Conservation (phyloP, 176 grass and related monocot species). For the Stipa capillata region DNA sequence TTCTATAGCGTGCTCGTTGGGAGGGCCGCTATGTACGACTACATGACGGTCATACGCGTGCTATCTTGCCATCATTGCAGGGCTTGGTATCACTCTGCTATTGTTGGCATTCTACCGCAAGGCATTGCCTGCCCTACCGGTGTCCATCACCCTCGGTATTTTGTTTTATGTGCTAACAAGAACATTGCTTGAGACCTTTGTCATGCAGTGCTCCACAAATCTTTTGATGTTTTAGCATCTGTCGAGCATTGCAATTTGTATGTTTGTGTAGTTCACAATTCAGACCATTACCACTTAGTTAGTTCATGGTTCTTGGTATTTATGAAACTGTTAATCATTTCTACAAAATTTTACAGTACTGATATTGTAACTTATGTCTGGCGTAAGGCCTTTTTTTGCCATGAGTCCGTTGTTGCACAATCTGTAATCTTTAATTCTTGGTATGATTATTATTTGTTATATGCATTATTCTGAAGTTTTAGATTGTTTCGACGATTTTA, state of each 20-base stretch:
- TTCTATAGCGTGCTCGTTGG: slow-evolving; percentile 93
- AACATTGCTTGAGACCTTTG: slow-evolving; percentile 50
- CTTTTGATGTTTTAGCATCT: slow-evolving; percentile 83
- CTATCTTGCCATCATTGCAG: slow-evolving; percentile 67
- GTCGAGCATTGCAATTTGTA: slow-evolving; percentile 21
- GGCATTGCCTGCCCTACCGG: slow-evolving; percentile 52
- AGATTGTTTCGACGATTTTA: no score
- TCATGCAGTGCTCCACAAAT: slow-evolving; percentile 62
- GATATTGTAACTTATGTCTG: background rate
- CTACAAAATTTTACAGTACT: background rate
- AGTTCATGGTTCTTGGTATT: background rate
- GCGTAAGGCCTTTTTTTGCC: background rate
- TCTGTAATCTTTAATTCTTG: no score
- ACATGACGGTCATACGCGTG: slow-evolving; percentile 85
- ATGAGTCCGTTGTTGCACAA: no score
- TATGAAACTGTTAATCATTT: no score
- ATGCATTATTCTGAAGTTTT: background rate
- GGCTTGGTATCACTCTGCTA: slow-evolving; percentile 48
- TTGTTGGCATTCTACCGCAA: slow-evolving; percentile 42
- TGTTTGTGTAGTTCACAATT: background rate
- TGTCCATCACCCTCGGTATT: slow-evolving; percentile 60
- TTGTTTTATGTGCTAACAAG: slow-evolving; percentile 86
- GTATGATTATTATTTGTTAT: background rate
- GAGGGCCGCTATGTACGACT: slow-evolving; percentile 82
- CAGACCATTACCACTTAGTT: background rate